Conservation (phyloP, 2,329 filamentous ascomycete genomes). For the Diaporthe humulicola region DNA sequence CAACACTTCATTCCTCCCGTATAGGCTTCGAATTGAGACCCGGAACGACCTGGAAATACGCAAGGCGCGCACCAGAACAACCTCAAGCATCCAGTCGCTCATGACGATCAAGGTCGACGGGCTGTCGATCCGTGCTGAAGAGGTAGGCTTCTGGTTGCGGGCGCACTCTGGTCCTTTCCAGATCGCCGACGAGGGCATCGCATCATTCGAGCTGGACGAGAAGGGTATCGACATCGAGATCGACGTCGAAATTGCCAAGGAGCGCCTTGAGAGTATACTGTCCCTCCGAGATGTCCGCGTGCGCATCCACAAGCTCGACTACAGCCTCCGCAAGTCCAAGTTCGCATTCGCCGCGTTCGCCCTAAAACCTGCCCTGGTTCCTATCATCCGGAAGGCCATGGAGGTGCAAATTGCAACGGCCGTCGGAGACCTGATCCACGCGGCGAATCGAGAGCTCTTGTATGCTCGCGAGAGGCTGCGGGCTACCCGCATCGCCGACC, state of each 20-base stretch:
- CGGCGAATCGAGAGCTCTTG: constrained; percentile 86
- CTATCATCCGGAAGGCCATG: constrained; percentile 82
- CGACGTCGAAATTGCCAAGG: constrained; percentile 85
- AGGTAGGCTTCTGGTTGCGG: constrained; percentile 91
- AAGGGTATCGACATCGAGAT: constrained; percentile 88
- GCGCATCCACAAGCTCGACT: constrained; percentile 88
- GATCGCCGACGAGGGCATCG: constrained; percentile 86
- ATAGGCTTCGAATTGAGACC: constrained; percentile 83
- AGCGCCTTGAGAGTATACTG: constrained; percentile 84
- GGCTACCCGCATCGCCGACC: constrained; percentile 86
- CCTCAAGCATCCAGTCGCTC: constrained; percentile 75
- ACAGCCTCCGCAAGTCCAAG: constrained; percentile 79
- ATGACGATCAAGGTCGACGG: constrained; percentile 86
- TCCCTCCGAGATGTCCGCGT: constrained; percentile 82
- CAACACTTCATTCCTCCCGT: constrained; percentile 89
- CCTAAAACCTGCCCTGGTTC: constrained; percentile 85
- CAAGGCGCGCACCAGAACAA: constrained; percentile 80
- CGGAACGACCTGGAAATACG: constrained; percentile 89
- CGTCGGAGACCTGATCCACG: constrained; percentile 77
- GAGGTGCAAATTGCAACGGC: constrained; percentile 82
- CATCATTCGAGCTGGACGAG: constrained; percentile 87
- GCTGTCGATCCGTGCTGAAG: constrained; percentile 85
- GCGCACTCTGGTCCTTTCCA: constrained; percentile 82
- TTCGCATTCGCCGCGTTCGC: constrained; percentile 86
- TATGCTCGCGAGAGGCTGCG: constrained; percentile 89